These are phyloP conservation scores for Colletotrichum sojae DNA, from an alignment of 2,329 filamentous ascomycete species.

Conservation along the genomic window DNA sequence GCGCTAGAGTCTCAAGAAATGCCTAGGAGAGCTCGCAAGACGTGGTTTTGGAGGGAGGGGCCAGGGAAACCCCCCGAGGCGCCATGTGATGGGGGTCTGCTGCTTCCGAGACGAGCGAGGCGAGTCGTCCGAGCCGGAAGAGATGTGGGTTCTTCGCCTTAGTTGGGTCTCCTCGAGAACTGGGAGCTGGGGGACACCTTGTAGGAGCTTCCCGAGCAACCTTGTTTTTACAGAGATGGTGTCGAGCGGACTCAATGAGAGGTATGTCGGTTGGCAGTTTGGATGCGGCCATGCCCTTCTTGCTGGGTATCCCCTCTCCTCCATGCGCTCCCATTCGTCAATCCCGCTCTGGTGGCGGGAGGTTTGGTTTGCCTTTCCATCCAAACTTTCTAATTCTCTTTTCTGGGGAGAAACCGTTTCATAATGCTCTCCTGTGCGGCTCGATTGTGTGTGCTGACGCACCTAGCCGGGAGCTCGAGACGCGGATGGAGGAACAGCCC, in stretches of 20 bases:
- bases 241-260: not conserved
- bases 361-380: slow-evolving; percentile 23
- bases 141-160: not conserved
- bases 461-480: not conserved
- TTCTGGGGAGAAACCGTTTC: slow-evolving; percentile 21
- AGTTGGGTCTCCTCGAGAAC: not conserved
- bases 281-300: not conserved
- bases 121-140: slow-evolving; percentile 27
- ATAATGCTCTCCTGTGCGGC: slow-evolving; percentile 16
- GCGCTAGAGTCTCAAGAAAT: slow-evolving; percentile 10
- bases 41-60: not conserved
- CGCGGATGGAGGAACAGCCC: not conserved
- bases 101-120: slow-evolving; percentile 23
- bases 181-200: not conserved
- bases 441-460: not conserved
- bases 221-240: not conserved
- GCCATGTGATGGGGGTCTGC: not conserved
- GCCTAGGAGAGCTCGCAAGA: not conserved
- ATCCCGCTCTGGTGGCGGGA: not conserved
- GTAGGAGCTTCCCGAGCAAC: not conserved
- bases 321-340: not conserved
- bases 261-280: not conserved
- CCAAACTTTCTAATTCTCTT: slow-evolving; percentile 16
- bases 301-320: not conserved
- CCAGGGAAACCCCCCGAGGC: not conserved